Conservation (phyloP, 2,329 filamentous ascomycete genomes). For the Clarireedia homoeocarpa region DNA sequence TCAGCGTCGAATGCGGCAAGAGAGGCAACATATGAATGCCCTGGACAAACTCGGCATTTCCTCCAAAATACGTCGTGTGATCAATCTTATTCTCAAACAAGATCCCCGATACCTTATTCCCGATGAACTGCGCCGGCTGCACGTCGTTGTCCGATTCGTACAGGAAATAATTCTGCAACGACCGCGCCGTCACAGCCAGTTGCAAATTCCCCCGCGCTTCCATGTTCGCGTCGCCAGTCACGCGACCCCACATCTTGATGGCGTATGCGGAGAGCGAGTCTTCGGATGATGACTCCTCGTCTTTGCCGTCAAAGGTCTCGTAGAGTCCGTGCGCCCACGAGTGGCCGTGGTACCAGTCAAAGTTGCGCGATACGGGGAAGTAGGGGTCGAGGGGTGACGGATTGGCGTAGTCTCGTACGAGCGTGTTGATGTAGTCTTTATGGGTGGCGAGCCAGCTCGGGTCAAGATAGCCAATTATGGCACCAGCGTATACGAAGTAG, state of each 20-base stretch:
- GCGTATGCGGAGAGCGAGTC: conserved; percentile 78
- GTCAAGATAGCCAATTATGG: conserved; percentile 74
- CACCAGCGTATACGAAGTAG: conserved; percentile 83
- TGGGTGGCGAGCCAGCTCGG: conserved; percentile 66
- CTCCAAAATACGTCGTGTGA: conserved; percentile 84
- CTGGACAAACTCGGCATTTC: conserved; percentile 62
- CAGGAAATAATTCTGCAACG: conserved; percentile 74
- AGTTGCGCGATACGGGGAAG: conserved; percentile 76
- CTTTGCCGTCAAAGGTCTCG: conserved; percentile 65
- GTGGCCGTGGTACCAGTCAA: conserved; percentile 89
- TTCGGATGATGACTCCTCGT: conserved; percentile 84
- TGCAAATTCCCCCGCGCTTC: conserved; percentile 73
- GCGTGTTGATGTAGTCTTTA: conserved; percentile 70
- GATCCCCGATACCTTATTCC: conserved; percentile 65
- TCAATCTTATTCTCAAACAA: conserved; percentile 95
- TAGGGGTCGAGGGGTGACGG: conserved; percentile 59
- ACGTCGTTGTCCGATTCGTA: conserved; percentile 61
- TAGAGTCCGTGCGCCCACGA: conserved; percentile 83
- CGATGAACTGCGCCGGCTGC: conserved; percentile 69
- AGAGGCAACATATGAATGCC: conserved; percentile 33
- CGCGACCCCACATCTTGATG: conserved; percentile 87
- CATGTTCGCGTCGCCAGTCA: conserved; percentile 68
- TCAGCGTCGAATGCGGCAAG: conserved; percentile 48
- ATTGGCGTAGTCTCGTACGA: conserved; percentile 80
- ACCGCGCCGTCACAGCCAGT: conserved; percentile 68